Conservation (phyloP, 2,329 filamentous ascomycete species). For the Paraphaeosphaeria sporulosa region DNA sequence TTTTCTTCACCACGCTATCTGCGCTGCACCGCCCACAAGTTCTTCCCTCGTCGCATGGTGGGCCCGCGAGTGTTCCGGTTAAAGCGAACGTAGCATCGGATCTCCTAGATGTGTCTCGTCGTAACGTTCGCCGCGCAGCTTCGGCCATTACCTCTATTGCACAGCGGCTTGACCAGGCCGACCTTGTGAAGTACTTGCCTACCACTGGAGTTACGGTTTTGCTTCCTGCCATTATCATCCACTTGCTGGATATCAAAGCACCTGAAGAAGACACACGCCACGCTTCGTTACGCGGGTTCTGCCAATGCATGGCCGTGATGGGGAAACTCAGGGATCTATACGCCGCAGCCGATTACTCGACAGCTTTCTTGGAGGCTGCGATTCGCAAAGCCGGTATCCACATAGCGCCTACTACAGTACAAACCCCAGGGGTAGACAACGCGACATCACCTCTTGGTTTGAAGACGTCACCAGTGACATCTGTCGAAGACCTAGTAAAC, state of each 20-base stretch:
- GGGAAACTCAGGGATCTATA: conserved; percentile 88
- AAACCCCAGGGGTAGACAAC: conserved; percentile 18
- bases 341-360: conserved; percentile 94
- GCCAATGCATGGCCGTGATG: conserved; percentile 91
- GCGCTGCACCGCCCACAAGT: conserved; percentile 92
- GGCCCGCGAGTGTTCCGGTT: conserved; percentile 54
- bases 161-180: conserved; percentile 73
- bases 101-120: conserved; percentile 81
- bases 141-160: conserved; percentile 86
- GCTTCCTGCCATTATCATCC: conserved; percentile 91
- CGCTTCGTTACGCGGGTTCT: conserved; percentile 80
- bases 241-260: conserved; percentile 90
- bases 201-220: conserved; percentile 92
- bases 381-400: conserved; percentile 87
- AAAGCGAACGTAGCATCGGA: conserved; percentile 59
- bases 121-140: conserved; percentile 83
- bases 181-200: conserved; percentile 80
- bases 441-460: conserved; percentile 22
- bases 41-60: conserved; percentile 72
- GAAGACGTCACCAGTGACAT: conserved; percentile 45
- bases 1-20: conserved; percentile 90
- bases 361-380: conserved; percentile 89
- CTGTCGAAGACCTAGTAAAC: conserved; percentile 56
- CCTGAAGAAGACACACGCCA: conserved; percentile 75
- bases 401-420: conserved; percentile 57